Conservation (phyloP, 345 rosid species). For the Rhizophora apiculata region DNA sequence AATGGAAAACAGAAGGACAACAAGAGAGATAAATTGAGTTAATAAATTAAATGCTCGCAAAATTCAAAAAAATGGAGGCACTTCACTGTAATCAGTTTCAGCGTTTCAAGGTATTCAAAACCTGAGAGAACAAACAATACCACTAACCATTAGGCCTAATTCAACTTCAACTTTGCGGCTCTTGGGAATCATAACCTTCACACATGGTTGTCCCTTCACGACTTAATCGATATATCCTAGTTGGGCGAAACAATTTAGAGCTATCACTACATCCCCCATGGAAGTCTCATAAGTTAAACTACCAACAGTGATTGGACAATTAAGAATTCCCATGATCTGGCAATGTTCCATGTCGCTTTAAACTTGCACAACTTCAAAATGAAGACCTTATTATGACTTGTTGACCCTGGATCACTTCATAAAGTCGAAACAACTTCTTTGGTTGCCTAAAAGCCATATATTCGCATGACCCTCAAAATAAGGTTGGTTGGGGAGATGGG, state of each 20-base stretch:
- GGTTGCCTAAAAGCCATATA: background rate
- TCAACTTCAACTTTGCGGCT: background rate
- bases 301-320: background rate
- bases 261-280: slow-evolving; percentile 1
- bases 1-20: background rate
- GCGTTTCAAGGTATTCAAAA: background rate
- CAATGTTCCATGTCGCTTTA: too few species aligned
- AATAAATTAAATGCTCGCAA: too few species aligned
- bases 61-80: too few species aligned
- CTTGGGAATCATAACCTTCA: too few species aligned
- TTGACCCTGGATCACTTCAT: background rate
- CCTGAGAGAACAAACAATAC: background rate
- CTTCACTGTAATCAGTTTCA: too few species aligned
- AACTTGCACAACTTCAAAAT: too few species aligned
- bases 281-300: background rate
- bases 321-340: background rate
- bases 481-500: slow-evolving; percentile 33
- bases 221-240: too few species aligned
- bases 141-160: background rate
- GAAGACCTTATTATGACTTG: too few species aligned
- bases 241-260: slow-evolving; percentile 18
- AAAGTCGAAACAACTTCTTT: background rate
- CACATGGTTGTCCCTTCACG: too few species aligned
- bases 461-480: slow-evolving; percentile 14
- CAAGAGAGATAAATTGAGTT: background rate